Base-by-base conservation (phyloP, 169 alveolate genomes). In the Blepharisma undulans region DNA sequence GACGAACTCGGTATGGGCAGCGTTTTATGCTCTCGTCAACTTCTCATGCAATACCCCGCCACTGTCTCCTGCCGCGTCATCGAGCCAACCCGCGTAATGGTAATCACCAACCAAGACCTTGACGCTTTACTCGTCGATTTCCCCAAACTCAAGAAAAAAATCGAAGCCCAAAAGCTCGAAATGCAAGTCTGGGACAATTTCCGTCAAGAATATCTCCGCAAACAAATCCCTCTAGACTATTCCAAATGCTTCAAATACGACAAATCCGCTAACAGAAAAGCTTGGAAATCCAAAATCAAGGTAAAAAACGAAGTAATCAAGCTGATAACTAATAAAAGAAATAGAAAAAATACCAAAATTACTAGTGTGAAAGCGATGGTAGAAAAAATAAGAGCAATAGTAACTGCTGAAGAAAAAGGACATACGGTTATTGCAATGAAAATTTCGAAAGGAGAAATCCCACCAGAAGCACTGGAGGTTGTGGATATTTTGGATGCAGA, bases 1-100 rank as follows among this genome's bases (percentile, higher is more conserved):
- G 90, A 84, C 16, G 84, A 19, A 59, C 84, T 84, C 18, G 78
- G 48, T 21, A 33, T 21, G 27, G 90, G 90, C 19, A 19, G 84
- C 10, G 90, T 84, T 27, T 12, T 84, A 16, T 33, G 82, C 18
- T 18, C 29, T 19, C 33, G 19, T 12, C 80, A 21, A 18, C 25
- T 61, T 16, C 25, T 84, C 14, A 12, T 84, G 30, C 14, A 84
- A 21, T 22, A 34, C 10, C 21, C 30, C 33, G 33, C 19, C 27
- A 10, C 60, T 27, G 90, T 84, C 18, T n/a, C 78, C 10, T 33
- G 84, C 22, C 21, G 78, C 22, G 19, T 27, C 18, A 84, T 21
- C 19, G 32, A 14, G 8, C 84, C 16, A 19, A 25, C 84, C 10
- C 22, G 30, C 10, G 33, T 61, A 10, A 59, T 84, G 84, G 82